Percentiles rank a stretch among this genome's conserved stretches.
Conservation (phyloP, 1,284 basidiomycete genomes). For the Sanghuangporus sanghuang region DNA sequence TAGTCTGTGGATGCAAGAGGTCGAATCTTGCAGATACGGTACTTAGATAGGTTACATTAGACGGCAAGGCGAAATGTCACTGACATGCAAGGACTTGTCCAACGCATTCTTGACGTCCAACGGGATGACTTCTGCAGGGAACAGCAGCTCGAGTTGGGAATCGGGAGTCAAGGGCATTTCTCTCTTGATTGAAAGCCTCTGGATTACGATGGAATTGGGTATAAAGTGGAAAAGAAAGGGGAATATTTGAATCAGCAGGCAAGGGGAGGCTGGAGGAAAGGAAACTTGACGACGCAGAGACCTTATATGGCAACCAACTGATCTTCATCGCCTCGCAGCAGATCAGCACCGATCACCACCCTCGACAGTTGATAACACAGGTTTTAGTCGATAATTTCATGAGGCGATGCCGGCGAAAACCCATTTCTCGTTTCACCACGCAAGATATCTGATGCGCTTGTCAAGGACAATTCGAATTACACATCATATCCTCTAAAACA, state of each 20-base stretch:
- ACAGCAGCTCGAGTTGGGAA: conserved; percentile 68
- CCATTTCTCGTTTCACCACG: background rate
- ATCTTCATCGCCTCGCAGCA: background rate
- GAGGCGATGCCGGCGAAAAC: background rate
- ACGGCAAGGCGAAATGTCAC: conserved; percentile 18
- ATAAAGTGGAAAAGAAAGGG: background rate
- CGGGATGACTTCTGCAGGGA: conserved; percentile 64
- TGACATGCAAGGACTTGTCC: conserved; percentile 51
- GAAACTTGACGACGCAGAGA: background rate
- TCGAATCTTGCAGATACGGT: conserved; percentile 58
- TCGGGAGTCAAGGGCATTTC: conserved; percentile 58
- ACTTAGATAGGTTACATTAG: conserved; percentile 3
- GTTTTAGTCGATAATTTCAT: background rate
- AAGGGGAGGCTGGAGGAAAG: background rate
- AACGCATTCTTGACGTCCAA: conserved; percentile 51
- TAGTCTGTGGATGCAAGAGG: conserved; percentile 88
- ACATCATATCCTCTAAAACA: background rate
- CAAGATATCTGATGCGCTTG: background rate
- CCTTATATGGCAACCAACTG: conserved; percentile 6
- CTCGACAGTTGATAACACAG: background rate
- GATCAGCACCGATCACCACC: background rate
- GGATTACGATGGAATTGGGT: background rate
- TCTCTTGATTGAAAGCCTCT: background rate
- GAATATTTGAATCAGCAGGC: background rate
- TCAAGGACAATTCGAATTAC: too few relatives aligned